These are phyloP conservation scores for Fraxinus albicans DNA, from an alignment of 305 asterid genomes.

Conservation along the genomic window DNA sequence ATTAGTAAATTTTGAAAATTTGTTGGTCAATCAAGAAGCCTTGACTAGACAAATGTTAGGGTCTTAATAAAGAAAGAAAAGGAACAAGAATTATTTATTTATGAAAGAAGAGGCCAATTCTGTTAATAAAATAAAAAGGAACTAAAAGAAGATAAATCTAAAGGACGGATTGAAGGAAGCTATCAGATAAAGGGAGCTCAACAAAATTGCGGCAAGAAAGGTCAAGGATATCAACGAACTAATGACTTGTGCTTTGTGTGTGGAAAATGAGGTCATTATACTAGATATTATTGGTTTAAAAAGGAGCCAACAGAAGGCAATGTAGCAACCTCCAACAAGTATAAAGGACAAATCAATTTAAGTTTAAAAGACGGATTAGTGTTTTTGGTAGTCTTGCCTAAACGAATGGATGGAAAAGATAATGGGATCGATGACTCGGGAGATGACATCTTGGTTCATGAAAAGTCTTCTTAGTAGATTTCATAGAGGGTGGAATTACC, in stretches of 20 bases:
- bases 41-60: neutral
- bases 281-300: neutral
- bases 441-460: neutral
- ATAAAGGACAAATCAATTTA: neutral
- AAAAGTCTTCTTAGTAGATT: too few species aligned
- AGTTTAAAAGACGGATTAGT: neutral
- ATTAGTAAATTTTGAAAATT: neutral
- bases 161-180: neutral
- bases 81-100: neutral
- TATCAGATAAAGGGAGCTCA: neutral
- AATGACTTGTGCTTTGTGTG: neutral
- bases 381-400: neutral
- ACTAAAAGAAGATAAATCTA: neutral
- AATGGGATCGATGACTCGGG: neutral
- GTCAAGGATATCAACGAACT: neutral
- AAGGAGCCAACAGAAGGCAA: neutral
- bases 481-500: neutral
- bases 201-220: neutral
- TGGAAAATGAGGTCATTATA: neutral
- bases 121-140: too few species aligned
- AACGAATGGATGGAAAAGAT: neutral
- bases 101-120: neutral
- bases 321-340: neutral
- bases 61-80: neutral
- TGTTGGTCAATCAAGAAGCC: neutral